These are phyloP conservation scores for Benincasa hispida DNA, from an alignment of 306 rosid genomes.

Conservation along the genomic window DNA sequence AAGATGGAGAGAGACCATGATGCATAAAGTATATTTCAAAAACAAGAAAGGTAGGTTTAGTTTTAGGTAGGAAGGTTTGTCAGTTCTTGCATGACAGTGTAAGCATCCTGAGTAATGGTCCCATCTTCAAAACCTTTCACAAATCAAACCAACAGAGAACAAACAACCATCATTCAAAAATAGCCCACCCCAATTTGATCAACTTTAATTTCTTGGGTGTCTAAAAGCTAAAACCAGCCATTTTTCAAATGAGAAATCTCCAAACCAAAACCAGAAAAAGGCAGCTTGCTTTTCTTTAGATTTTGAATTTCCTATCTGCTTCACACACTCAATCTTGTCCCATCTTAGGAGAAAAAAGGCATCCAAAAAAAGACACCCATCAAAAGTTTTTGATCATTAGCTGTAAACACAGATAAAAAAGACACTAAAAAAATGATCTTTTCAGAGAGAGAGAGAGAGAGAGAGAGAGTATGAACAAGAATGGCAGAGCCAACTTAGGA, in stretches of 20 bases:
- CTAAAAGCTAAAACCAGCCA: background rate
- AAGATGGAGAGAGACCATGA: background rate
- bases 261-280: background rate
- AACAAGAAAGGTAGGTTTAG: background rate
- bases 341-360: slow-evolving; percentile 3
- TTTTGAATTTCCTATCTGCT: background rate
- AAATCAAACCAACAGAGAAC: background rate
- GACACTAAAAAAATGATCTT: slow-evolving; percentile 3
- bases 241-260: background rate
- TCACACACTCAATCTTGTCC: background rate
- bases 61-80: slow-evolving; percentile 8
- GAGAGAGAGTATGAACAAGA: slow-evolving; percentile 21
- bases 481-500: background rate
- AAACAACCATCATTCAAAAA: background rate
- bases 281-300: background rate
- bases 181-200: background rate
- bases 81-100: slow-evolving; percentile 9
- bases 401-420: slow-evolving; percentile 1
- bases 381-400: background rate
- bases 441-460: slow-evolving; percentile 10
- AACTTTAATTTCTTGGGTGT: background rate
- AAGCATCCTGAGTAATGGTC: background rate
- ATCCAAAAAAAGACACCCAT: background rate
- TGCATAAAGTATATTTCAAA: too few species aligned
- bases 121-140: slow-evolving; percentile 1